Evolutionary conservation across 2,329 filamentous ascomycete genomes (phyloP), one percentile per base, ranked within the genome.

Genomic region (Trichoderma cornu-damae): DNA sequence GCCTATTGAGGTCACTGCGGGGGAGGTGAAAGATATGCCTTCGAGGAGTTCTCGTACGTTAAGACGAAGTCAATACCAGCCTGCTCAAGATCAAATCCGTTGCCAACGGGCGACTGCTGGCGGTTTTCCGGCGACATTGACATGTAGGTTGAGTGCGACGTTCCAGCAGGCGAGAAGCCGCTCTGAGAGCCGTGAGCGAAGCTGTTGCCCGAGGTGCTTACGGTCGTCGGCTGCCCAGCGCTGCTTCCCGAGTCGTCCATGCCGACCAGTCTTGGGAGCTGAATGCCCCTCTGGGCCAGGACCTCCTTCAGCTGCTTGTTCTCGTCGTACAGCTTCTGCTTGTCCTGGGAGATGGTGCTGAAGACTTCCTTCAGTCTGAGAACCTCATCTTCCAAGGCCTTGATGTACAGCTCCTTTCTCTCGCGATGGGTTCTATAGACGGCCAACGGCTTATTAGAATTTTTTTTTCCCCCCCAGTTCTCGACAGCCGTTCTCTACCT

Each of bases 361-460:
- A 86, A 93, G n/a, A 87, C 81, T 69, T 96, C 91, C 70, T 95
- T 94, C 42, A 97, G 78, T 48, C 90, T 86, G 18, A 95, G 79
- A 4, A 97, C 88, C 73, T 97, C 91, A 67, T 93, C 87, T 72
- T 99, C 94, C 14, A 97, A 82, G 9, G 89, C 85, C 72, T 95
- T 95, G 77, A 96, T 95, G 71, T 97, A 97, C 66, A 91, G 82
- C 73, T 97, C 94, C 72, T 97, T 97, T 64, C 94, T 85, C 75
- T 97, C 94, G 57, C 94, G 90, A 73, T 99, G 94, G 16, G 94
- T 97, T 69, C 94, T 96, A 35, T 5, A 43, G 14, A 50, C 12
- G 16, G 30, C 7, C 42, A 4, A 26, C 34, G 28, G 40, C 58
- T 48, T 6, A n/a, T 54, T 44, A 46, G 40, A 26, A n/a, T n/a